These are phyloP conservation scores for Rhizopogon vinicolor DNA, from an alignment of 768 basidiomycete species.

Conservation along the genomic window DNA sequence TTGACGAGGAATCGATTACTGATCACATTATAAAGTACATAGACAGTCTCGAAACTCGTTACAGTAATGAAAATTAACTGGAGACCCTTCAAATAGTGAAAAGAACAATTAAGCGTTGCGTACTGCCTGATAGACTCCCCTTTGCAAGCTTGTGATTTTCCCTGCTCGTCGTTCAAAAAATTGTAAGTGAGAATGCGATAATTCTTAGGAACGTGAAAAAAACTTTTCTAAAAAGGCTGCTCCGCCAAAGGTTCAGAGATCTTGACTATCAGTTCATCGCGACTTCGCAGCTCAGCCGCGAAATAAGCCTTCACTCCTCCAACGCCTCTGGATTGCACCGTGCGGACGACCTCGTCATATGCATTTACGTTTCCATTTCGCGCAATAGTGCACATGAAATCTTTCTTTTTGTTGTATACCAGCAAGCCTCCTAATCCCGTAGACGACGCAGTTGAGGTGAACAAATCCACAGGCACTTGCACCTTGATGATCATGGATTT, in stretches of 20 bases:
- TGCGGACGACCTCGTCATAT: slow-evolving; percentile 38
- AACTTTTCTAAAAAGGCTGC: slow-evolving; percentile 41
- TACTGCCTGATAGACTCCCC: too few species aligned
- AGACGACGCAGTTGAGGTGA: background rate
- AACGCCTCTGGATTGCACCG: slow-evolving; percentile 38
- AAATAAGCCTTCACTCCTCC: slow-evolving; percentile 49
- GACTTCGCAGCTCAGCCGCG: slow-evolving; percentile 42
- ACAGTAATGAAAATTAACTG: too few species aligned
- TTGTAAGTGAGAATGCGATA: background rate
- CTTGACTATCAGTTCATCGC: slow-evolving; percentile 46
- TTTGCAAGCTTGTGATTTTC: too few species aligned
- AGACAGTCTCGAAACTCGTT: too few species aligned
- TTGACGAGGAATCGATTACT: too few species aligned
- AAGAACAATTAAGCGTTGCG: too few species aligned
- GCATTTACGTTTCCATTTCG: slow-evolving; percentile 25
- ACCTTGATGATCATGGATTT: slow-evolving; percentile 51
- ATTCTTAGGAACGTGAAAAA: background rate
- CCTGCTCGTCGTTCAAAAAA: too few species aligned
- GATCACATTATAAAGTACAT: too few species aligned
- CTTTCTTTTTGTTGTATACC: slow-evolving; percentile 50
- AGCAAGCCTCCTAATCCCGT: slow-evolving; percentile 24
- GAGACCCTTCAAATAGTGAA: too few species aligned
- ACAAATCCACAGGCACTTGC: slow-evolving; percentile 35
- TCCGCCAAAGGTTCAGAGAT: slow-evolving; percentile 48
- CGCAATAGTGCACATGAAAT: slow-evolving; percentile 43